Conservation (phyloP, 1,284 basidiomycete species). For the Coniophora puteana region DNA sequence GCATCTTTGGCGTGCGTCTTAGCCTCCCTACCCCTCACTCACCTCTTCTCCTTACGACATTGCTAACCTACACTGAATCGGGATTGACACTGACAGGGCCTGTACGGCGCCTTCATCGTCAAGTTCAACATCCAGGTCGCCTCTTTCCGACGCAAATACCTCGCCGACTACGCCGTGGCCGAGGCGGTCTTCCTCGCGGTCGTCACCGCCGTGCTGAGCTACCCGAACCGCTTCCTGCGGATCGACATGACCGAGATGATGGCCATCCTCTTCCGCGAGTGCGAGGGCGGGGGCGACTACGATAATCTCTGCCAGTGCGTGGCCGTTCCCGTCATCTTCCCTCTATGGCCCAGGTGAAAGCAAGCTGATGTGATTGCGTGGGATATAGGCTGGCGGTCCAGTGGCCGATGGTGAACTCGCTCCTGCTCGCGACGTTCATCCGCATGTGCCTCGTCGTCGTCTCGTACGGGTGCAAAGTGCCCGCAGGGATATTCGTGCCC, state of each 20-base stretch:
- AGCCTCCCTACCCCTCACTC: too few species aligned
- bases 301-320: constrained; percentile 93
- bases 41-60: background rate
- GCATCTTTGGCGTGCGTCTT: constrained; percentile 84
- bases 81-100: constrained; percentile 56
- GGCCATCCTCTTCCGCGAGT: constrained; percentile 95
- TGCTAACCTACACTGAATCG: constrained; percentile 1
- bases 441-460: constrained; percentile 86
- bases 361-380: constrained; percentile 13
- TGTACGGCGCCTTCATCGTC: constrained; percentile 96
- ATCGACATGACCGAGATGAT: constrained; percentile 99
- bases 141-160: constrained; percentile 88
- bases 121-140: constrained; percentile 97
- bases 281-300: constrained; percentile 91
- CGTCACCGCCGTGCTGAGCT: constrained; percentile 89
- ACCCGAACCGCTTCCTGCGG: constrained; percentile 91
- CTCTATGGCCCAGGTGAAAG: too few species aligned
- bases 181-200: constrained; percentile 89
- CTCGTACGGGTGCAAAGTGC: constrained; percentile 96
- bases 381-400: constrained; percentile 78
- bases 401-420: constrained; percentile 93
- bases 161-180: constrained; percentile 79
- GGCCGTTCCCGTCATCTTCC: constrained; percentile 1
- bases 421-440: constrained; percentile 89
- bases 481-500: constrained; percentile 96